A percentile compares a stretch with the other conserved stretches of the same genome.
Conservation (phyloP, 2,329 filamentous ascomycete species). For the Dactylonectria estremocensis region DNA sequence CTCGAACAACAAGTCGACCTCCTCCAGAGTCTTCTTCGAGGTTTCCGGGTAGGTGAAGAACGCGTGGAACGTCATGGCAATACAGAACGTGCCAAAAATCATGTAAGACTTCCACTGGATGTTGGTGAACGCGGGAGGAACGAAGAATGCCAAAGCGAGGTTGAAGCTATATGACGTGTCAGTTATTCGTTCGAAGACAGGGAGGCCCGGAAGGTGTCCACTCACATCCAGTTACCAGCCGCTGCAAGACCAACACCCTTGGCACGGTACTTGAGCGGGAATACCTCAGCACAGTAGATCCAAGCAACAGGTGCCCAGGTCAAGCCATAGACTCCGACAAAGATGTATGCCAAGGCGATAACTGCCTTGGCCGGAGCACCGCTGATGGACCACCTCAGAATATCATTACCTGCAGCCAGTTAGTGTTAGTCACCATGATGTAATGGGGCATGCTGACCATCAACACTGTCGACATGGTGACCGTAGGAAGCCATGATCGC, state of each 20-base stretch:
- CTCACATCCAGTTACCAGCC: constrained; percentile 59
- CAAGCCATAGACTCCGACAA: constrained; percentile 55
- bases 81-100: constrained; percentile 59
- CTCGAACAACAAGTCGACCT: constrained; percentile 44
- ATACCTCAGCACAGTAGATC: constrained; percentile 73
- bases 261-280: constrained; percentile 63
- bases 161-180: constrained; percentile 51
- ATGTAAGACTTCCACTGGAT: constrained; percentile 67
- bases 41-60: constrained; percentile 73
- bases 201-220: constrained; percentile 24
- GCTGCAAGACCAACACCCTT: constrained; percentile 69
- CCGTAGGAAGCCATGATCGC: constrained; percentile 66
- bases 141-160: constrained; percentile 58
- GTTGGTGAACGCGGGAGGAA: constrained; percentile 56
- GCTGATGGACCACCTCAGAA: constrained; percentile 61
- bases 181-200: not conserved
- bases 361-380: constrained; percentile 64
- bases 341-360: constrained; percentile 66
- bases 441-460: constrained; percentile 40
- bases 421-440: not conserved
- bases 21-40: constrained; percentile 49
- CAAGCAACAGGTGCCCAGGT: constrained; percentile 67
- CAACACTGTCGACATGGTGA: constrained; percentile 59
- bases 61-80: constrained; percentile 59
- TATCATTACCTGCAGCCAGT: constrained; percentile 57